Conservation (phyloP, 768 basidiomycete genomes). For the Tricholoma terreum region DNA sequence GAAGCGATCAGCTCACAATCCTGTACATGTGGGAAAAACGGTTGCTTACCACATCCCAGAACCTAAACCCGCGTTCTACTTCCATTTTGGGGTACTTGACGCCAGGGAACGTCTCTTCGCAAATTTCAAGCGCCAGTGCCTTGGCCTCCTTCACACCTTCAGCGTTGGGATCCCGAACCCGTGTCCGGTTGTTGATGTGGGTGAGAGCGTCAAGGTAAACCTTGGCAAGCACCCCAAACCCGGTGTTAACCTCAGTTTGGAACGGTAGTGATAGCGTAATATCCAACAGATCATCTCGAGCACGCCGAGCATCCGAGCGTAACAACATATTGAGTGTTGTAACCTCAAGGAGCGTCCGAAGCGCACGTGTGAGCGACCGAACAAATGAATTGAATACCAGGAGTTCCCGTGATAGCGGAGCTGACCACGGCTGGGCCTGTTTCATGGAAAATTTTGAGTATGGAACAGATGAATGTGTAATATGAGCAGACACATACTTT, state of each 20-base stretch:
- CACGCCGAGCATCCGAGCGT: slow-evolving; percentile 80
- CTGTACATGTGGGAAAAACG: no score
- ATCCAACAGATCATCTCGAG: slow-evolving; percentile 89
- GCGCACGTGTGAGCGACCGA: slow-evolving; percentile 83
- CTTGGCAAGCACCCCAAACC: slow-evolving; percentile 96
- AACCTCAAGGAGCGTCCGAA: slow-evolving; percentile 88
- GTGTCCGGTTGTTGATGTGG: slow-evolving; percentile 76
- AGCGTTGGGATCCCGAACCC: slow-evolving; percentile 73
- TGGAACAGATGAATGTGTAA: slow-evolving; percentile 3
- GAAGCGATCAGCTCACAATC: slow-evolving; percentile 7
- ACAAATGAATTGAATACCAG: slow-evolving; percentile 99
- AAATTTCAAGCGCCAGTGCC: slow-evolving; percentile 81
- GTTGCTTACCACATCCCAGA: slow-evolving; percentile 92
- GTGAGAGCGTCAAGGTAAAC: slow-evolving; percentile 93
- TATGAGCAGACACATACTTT: slow-evolving; percentile 54
- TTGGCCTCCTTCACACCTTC: slow-evolving; percentile 83
- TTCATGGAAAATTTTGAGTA: neutral
- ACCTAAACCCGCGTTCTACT: slow-evolving; percentile 95
- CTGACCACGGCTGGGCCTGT: slow-evolving; percentile 89
- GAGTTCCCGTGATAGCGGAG: slow-evolving; percentile 93
- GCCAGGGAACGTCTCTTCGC: slow-evolving; percentile 92
- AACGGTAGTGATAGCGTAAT: slow-evolving; percentile 91
- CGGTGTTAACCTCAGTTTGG: slow-evolving; percentile 95
- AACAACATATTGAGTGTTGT: slow-evolving; percentile 91
- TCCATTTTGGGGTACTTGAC: slow-evolving; percentile 85